Evolutionary conservation across 2,329 filamentous ascomycete species (phyloP).

Genomic region (Leptoxyphium fumago): DNA sequence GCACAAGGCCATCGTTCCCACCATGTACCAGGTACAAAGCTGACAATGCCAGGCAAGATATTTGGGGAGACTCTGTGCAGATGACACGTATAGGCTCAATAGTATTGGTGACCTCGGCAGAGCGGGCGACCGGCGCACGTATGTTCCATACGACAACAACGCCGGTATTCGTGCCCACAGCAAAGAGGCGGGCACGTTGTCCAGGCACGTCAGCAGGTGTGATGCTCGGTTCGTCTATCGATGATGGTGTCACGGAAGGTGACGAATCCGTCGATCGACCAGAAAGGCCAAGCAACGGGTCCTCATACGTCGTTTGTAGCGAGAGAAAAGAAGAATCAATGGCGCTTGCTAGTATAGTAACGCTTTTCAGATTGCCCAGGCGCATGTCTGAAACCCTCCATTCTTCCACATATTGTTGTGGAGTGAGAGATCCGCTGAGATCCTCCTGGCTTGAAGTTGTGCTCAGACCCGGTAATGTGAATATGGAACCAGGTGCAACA

Average conservation of each 20-base stretch:
- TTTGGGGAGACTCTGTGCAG: slow-evolving; percentile 76
- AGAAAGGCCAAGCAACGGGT: slow-evolving; percentile 52
- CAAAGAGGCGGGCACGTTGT: slow-evolving; percentile 65
- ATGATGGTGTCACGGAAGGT: slow-evolving; percentile 39
- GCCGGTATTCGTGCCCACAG: slow-evolving; percentile 65
- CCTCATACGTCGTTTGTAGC: slow-evolving; percentile 57
- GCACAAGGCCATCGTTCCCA: slow-evolving; percentile 85
- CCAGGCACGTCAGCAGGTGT: slow-evolving; percentile 58
- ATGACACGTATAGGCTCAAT: slow-evolving; percentile 66
- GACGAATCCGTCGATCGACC: slow-evolving; percentile 40
- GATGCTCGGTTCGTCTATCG: slow-evolving; percentile 27
- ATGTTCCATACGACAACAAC: slow-evolving; percentile 75
- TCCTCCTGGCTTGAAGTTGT: slow-evolving; percentile 13
- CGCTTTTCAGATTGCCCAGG: slow-evolving; percentile 43
- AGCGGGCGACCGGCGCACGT: slow-evolving; percentile 47
- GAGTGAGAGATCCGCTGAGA: slow-evolving; percentile 14
- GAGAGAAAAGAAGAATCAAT: slow-evolving; percentile 65
- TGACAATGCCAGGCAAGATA: slow-evolving; percentile 69
- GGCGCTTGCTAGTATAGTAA: slow-evolving; percentile 53
- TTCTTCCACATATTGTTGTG: slow-evolving; percentile 34
- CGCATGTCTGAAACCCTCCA: slow-evolving; percentile 51
- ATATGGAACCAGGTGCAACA: slow-evolving; percentile 11
- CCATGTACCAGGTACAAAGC: slow-evolving; percentile 83
- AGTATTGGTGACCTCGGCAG: slow-evolving; percentile 39
- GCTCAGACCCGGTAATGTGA: slow-evolving; percentile 12